Evolutionary conservation across 225 moss, liverwort and hornwort genomes (phyloP), one percentile per base, ranked within the genome.

Genomic region (Polytrichum commune): DNA sequence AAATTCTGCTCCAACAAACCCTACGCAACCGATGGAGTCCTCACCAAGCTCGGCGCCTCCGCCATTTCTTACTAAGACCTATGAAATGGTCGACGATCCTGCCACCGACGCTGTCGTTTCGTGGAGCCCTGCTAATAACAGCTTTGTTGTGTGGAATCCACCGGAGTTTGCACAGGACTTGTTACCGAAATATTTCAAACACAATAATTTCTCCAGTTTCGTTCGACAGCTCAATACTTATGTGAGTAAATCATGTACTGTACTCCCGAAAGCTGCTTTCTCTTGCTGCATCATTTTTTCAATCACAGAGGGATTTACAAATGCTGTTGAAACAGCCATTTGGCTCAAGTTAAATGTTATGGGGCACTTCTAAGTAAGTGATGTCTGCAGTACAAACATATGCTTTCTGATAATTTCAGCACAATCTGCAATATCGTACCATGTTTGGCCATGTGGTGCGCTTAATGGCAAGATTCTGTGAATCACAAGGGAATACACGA

Each of bases 181-280:
- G 66, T 75, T 98, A 29, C 98, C 98, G 65, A 95, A 94, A 79
- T 98, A 89, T 27, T 98, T 98, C 65, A 98, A 98, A 80, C 98
- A 98, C 74, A 98, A 95, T 72, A 98, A 98, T 77, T 98, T 98
- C 69, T 98, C 98, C 67, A 98, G 98, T 72, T 98, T 98, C 68
- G 98, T 98, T 6, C 87, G 98, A 28, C 98, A 98, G 78, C 98
- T 98, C 29, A 98, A 98, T 72, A 98, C 98, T 54, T 98, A 98
- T 60, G 93, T 93, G 83, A 88, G 93, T 77, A 22, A 57, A 24
- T 19, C 27, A n/a, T 72, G 67, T 46, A 46, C 46, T 46, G 46
- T 46, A 46, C 54, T 18, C 27, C 9, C 35, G 9, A 35, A 8
- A 35, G 35, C 35, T 35, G 35, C 7, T 29, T 29, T 62, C 18